phyloP scores from a whole-genome alignment of 257 asterid species.

The Ballota nigra region DNA sequence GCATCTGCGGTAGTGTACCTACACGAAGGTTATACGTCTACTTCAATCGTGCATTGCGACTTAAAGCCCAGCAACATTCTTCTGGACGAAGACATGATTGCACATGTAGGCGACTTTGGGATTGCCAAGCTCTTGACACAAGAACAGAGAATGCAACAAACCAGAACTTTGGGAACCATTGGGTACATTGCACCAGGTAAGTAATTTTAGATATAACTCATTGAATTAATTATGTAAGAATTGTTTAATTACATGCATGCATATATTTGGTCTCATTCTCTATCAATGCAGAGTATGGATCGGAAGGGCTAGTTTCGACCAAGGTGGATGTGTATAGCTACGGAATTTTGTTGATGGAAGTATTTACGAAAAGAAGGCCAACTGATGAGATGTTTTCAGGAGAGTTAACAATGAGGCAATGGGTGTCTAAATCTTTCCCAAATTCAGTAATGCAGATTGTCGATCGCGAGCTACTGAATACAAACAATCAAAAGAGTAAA shows the following conservation, averaged over 20 bases:
- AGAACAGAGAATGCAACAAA: constrained; percentile 8
- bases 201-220: background rate
- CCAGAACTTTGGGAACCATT: constrained; percentile 13
- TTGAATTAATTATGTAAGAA: background rate
- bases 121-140: background rate
- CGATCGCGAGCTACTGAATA: background rate
- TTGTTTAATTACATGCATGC: background rate
- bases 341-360: constrained; percentile 28
- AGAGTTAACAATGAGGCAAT: constrained; percentile 16
- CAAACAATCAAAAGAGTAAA: background rate
- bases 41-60: background rate
- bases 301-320: constrained; percentile 17
- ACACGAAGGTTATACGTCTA: background rate
- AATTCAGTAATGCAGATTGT: background rate
- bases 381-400: constrained; percentile 16
- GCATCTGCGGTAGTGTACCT: background rate
- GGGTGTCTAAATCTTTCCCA: constrained; percentile 1
- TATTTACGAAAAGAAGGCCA: constrained; percentile 9
- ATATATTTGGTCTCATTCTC: background rate
- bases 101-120: background rate
- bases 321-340: constrained; percentile 20
- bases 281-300: constrained; percentile 17
- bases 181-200: constrained; percentile 21
- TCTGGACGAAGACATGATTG: constrained; percentile 1
- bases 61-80: background rate